Evolutionary conservation across 352 stramenopile genomes (phyloP).

Genomic region (Pythium pyrilobum): DNA sequence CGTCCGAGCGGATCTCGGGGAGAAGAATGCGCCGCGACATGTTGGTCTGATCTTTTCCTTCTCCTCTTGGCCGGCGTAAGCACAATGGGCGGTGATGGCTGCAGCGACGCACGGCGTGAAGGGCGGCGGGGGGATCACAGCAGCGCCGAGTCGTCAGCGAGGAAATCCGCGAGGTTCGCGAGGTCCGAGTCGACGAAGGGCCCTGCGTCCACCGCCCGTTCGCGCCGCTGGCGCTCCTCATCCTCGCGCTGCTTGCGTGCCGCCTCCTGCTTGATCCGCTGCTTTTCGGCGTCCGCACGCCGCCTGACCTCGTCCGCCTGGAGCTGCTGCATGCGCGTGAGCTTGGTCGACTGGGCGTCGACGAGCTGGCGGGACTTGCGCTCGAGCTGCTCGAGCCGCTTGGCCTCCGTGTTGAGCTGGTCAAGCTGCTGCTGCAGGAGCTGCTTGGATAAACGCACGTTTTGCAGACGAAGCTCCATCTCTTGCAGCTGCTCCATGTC

Average conservation of each 20-base stretch:
- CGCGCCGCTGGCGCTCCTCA: slow-evolving; percentile 29
- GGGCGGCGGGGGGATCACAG: no score
- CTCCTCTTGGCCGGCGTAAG: slow-evolving; percentile 2
- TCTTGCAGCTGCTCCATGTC: slow-evolving; percentile 8
- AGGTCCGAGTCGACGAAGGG: slow-evolving; percentile 27
- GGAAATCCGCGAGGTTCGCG: slow-evolving; percentile 59
- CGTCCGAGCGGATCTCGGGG: no score
- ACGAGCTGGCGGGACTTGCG: slow-evolving; percentile 18
- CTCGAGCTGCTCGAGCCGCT: slow-evolving; percentile 13
- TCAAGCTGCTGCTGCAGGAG: slow-evolving; percentile 32
- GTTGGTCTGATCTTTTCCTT: not conserved
- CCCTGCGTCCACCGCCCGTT: slow-evolving; percentile 40
- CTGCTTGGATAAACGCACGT: slow-evolving; percentile 40
- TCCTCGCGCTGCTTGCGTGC: slow-evolving; percentile 17
- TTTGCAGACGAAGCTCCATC: slow-evolving; percentile 39
- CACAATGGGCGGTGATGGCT: no score
- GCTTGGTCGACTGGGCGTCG: slow-evolving; percentile 20
- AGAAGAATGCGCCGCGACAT: slow-evolving; percentile 65
- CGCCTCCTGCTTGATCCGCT: slow-evolving; percentile 20
- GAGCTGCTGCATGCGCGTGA: slow-evolving; percentile 55
- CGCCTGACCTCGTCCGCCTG: slow-evolving; percentile 51
- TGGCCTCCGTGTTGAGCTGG: slow-evolving; percentile 26
- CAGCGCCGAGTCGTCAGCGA: slow-evolving; percentile 42
- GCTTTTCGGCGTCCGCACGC: slow-evolving; percentile 19
- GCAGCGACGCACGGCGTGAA: no score